Base-by-base conservation (phyloP, 192 early-diverging fungal species). In the Physocladia obscura region DNA sequence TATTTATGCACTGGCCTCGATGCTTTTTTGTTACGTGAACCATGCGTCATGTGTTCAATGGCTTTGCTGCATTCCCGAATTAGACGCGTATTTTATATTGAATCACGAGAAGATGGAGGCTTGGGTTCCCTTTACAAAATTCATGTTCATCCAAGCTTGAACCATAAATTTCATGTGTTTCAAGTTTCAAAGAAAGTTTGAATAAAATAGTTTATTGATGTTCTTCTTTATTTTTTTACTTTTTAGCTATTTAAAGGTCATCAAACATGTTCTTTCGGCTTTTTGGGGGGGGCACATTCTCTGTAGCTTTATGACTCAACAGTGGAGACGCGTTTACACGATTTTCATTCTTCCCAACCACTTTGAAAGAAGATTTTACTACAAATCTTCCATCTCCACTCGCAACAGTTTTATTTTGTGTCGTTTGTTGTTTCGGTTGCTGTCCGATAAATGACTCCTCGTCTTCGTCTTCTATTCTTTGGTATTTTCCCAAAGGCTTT, bases 31-130 rank as follows among this genome's bases (percentile, higher is more conserved):
- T 82, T 85, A 13, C 83, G 87, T 39, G 93, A 97, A 63, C 95
- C 95, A 3, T 97, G 95, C 54, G 84, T 85, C 21, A 97, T 95
- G 95, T 97, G 95, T 38, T 80, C 89, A 0, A 97, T 97, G 95
- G 93, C 90, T 1, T 71, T 97, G 32, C 87, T 97, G n/a, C 95
- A 97, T 75, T 97, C 95, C 19, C 86, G 95, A 4, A 85, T 97
- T 44, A 84, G 87, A 3, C 82, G 94, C 3, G 88, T 97, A n/a
- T 97, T 95, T 70, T 94, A 91, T 44, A 31, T 54, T 5, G 47
- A 62, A 27, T 52, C 60, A 13, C 30, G 67, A 29, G 24, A 38
- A 5, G 71, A 78, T 39, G 81, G 84, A 2, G 79, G 69, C 4
- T 24, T 83, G 2, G 77, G 91, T 0, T 34, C 22, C 30, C 74